Evolutionary conservation across 768 basidiomycete species (phyloP).

Genomic region (Lentinula lateritia): DNA sequence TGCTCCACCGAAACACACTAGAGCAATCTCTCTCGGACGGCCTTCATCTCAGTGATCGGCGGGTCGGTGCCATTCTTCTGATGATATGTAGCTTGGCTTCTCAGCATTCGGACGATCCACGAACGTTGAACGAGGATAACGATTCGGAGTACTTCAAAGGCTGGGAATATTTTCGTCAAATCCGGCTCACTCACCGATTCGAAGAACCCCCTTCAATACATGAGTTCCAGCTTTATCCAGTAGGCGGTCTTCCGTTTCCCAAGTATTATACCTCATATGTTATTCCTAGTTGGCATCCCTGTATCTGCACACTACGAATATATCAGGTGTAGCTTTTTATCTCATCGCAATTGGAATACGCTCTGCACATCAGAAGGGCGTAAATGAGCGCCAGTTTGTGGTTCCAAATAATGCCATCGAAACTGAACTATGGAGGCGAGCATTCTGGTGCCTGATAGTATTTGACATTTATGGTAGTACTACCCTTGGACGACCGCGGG

Average conservation of each 20-base stretch:
- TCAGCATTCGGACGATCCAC: constrained; percentile 53
- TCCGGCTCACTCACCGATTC: not conserved
- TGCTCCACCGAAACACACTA: constrained; percentile 73
- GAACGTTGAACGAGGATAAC: constrained; percentile 14
- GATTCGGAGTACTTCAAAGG: not conserved
- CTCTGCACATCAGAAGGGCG: constrained; percentile 70
- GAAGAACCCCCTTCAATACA: constrained; percentile 14
- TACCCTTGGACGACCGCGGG: not conserved
- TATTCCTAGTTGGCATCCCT: constrained; percentile 41
- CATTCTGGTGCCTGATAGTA: constrained; percentile 43
- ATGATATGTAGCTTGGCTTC: constrained; percentile 57
- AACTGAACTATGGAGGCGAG: constrained; percentile 71
- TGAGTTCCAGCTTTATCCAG: constrained; percentile 32
- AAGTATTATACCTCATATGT: not conserved
- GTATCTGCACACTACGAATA: constrained; percentile 42
- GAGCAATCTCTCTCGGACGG: constrained; percentile 42
- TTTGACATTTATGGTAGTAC: constrained; percentile 1
- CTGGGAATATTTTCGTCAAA: constrained; percentile 4
- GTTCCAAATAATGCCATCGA: constrained; percentile 31
- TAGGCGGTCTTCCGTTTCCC: constrained; percentile 12
- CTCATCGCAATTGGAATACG: constrained; percentile 64
- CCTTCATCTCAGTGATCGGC: constrained; percentile 42
- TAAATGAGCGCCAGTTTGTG: constrained; percentile 41
- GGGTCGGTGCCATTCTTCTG: constrained; percentile 44
- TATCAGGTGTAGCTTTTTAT: constrained; percentile 55